Percentiles rank a stretch among this genome's conserved stretches.
phyloP scores from a whole-genome alignment of 495 filamentous ascomycete species.

The Penicillium desertorum region DNA sequence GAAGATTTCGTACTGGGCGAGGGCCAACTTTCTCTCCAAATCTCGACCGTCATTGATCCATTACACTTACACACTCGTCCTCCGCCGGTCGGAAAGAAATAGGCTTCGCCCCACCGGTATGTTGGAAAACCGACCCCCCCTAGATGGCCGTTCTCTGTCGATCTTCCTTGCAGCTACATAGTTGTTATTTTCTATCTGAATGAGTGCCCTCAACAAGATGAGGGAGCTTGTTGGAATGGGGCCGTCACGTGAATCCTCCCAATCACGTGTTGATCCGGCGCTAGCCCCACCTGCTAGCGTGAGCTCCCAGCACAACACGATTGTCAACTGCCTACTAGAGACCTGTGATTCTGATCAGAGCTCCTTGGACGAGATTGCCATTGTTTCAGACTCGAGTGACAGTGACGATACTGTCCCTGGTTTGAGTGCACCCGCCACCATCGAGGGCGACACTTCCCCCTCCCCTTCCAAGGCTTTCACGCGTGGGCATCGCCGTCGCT shows the following conservation, averaged over 20 bases:
- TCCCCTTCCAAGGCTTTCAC: conserved; percentile 42
- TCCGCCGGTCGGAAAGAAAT: conserved; percentile 13
- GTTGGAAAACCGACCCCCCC: neutral
- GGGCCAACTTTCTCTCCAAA: conserved; percentile 1
- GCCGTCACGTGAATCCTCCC: neutral
- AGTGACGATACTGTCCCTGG: conserved; percentile 6
- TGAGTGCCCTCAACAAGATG: conserved; percentile 26
- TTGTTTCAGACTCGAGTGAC: conserved; percentile 6
- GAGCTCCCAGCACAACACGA: conserved; percentile 11
- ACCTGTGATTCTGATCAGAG: conserved; percentile 6
- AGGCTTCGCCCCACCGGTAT: conserved; percentile 12
- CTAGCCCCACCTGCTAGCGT: conserved; percentile 8
- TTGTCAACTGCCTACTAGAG: conserved; percentile 1
- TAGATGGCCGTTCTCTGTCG: neutral
- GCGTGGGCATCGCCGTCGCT: conserved; percentile 49
- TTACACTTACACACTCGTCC: conserved; percentile 26
- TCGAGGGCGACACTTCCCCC: conserved; percentile 35
- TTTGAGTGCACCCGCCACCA: conserved; percentile 33
- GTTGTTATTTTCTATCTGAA: conserved; percentile 3
- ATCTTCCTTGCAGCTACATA: conserved; percentile 1
- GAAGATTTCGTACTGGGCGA: conserved; percentile 14
- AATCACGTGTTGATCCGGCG: neutral
- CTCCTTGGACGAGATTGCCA: neutral
- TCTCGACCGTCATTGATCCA: conserved; percentile 29
- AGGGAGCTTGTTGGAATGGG: conserved; percentile 24